These are phyloP conservation scores for Fusarium secorum DNA, from an alignment of 2,329 filamentous ascomycete genomes.

Conservation along the genomic window DNA sequence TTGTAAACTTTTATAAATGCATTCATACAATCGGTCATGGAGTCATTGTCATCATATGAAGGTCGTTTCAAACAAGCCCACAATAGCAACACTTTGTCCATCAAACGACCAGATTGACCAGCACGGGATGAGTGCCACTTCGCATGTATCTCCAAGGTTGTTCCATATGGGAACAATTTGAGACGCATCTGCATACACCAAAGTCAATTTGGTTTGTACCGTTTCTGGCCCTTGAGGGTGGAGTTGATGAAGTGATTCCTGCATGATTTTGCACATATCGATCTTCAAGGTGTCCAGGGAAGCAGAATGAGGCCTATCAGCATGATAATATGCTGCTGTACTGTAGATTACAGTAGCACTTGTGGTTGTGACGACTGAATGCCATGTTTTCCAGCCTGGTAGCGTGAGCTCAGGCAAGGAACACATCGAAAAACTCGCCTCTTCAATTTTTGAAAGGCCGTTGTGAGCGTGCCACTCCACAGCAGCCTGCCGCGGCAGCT, in stretches of 20 bases:
- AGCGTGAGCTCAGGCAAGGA: slow-evolving; percentile 20
- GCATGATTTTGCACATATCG: slow-evolving; percentile 33
- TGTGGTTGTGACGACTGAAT: slow-evolving; percentile 37
- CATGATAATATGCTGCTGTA: slow-evolving; percentile 32
- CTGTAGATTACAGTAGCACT: slow-evolving; percentile 44
- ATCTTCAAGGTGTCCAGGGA: slow-evolving; percentile 16
- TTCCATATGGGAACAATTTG: slow-evolving; percentile 31
- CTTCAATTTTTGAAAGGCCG: slow-evolving; percentile 57
- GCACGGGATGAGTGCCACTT: slow-evolving; percentile 47
- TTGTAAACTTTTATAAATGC: neutral
- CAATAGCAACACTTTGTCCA: slow-evolving; percentile 45
- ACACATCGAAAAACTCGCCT: slow-evolving; percentile 41
- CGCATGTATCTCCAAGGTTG: neutral
- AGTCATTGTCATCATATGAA: slow-evolving; percentile 14
- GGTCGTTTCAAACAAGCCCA: slow-evolving; percentile 46
- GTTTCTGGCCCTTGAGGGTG: slow-evolving; percentile 9
- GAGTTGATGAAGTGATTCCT: slow-evolving; percentile 36
- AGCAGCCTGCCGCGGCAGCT: slow-evolving; percentile 74
- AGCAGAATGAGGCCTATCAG: neutral
- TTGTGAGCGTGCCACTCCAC: slow-evolving; percentile 85
- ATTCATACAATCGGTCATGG: slow-evolving; percentile 5
- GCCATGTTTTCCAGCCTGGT: slow-evolving; percentile 44
- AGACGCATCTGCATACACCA: slow-evolving; percentile 46
- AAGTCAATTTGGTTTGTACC: slow-evolving; percentile 37
- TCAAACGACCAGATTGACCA: slow-evolving; percentile 47